Evolutionary conservation across 768 basidiomycete genomes (phyloP).

Genomic region (Suillus weaverae): DNA sequence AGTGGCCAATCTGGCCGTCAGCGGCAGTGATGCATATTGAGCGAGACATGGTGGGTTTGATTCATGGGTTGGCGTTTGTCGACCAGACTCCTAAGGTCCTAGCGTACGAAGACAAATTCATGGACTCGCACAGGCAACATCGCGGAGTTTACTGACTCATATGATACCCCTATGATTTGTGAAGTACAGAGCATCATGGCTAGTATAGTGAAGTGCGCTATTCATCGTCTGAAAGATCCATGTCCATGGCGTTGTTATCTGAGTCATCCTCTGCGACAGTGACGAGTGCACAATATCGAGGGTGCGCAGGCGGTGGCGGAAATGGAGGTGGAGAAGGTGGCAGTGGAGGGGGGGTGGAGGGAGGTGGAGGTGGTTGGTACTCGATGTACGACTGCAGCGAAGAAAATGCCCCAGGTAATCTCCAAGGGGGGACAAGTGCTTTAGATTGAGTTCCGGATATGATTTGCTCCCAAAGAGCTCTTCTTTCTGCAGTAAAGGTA

Average conservation of each 20-base stretch:
- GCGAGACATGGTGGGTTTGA: conserved; percentile 14
- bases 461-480: conserved; percentile 42
- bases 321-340: conserved; percentile 26
- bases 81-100: not conserved
- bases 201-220: conserved; percentile 1
- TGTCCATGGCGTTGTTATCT: conserved; percentile 15
- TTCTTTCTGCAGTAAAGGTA: conserved; percentile 39
- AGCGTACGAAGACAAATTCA: not conserved
- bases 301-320: conserved; percentile 6
- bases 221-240: conserved; percentile 32
- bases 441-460: conserved; percentile 19
- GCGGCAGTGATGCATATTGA: conserved; percentile 30
- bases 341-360: conserved; percentile 34
- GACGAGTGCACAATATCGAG: not conserved
- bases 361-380: conserved; percentile 34
- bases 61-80: not conserved
- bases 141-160: not conserved
- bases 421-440: conserved; percentile 21
- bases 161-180: not conserved
- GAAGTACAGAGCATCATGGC: not conserved
- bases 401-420: conserved; percentile 21
- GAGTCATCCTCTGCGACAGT: not conserved
- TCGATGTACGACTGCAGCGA: conserved; percentile 16
- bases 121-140: not conserved
- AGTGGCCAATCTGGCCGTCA: conserved; percentile 33